Evolutionary conservation across 805 yeast genomes (phyloP).

Genomic region (Cyberlindnera xylosilytica): DNA sequence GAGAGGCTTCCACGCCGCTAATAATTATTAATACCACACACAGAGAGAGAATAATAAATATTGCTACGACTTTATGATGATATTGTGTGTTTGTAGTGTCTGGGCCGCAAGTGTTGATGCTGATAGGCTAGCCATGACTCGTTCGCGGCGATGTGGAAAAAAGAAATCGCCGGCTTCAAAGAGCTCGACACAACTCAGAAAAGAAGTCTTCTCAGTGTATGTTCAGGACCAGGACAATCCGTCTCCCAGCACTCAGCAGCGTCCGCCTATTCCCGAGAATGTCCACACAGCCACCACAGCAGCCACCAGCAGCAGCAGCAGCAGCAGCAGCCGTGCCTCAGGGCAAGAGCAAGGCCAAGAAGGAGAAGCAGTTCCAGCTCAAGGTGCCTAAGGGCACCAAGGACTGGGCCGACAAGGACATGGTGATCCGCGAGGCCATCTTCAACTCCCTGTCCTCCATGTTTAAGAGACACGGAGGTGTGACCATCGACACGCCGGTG

Average conservation of each 20-base stretch:
- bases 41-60: no score
- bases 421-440: conserved; percentile 89
- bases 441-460: conserved; percentile 68
- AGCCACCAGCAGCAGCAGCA: background rate
- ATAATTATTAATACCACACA: no score
- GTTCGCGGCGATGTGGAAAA: background rate
- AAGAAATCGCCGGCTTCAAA: no score
- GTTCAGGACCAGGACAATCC: conserved; percentile 3
- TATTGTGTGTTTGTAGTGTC: no score
- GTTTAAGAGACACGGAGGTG: conserved; percentile 96
- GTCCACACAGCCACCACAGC: conserved; percentile 4
- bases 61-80: no score
- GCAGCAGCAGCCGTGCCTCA: conserved; percentile 9
- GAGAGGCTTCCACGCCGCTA: background rate
- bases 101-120: no score
- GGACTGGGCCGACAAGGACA: conserved; percentile 98
- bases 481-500: conserved; percentile 97
- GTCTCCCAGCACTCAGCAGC: background rate
- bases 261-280: background rate
- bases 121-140: no score
- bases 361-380: conserved; percentile 62
- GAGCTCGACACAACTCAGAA: background rate
- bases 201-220: conserved; percentile 1
- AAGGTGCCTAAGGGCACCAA: conserved; percentile 97
- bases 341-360: conserved; percentile 13